Percentiles rank a stretch among this genome's conserved stretches.
Conservation (phyloP, 164 flowering plant species). For the Aristolochia californica region DNA sequence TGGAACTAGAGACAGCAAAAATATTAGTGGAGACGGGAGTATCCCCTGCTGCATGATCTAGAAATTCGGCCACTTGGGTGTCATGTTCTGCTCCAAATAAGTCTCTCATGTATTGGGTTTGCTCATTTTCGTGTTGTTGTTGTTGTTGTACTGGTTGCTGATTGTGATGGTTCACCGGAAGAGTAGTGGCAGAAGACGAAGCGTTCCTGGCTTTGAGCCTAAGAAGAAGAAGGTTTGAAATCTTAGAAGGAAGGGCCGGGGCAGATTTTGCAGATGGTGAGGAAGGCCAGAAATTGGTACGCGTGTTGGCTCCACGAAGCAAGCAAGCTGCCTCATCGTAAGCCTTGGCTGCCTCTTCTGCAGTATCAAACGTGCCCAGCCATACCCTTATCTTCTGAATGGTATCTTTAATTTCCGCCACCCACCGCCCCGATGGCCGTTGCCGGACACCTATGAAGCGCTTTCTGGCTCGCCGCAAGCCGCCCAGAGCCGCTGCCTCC, state of each 20-base stretch:
- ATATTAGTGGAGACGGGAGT: not conserved
- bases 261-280: slow-evolving; percentile 15
- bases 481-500: slow-evolving; percentile 14
- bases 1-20: not conserved
- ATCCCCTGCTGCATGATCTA: slow-evolving; percentile 5
- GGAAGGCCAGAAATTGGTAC: slow-evolving; percentile 40
- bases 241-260: slow-evolving; percentile 35
- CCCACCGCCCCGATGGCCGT: slow-evolving; percentile 45
- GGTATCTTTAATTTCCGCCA: slow-evolving; percentile 45
- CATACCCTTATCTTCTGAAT: slow-evolving; percentile 45
- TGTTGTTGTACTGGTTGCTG: slow-evolving; percentile 3
- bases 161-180: slow-evolving; percentile 6
- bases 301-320: slow-evolving; percentile 39
- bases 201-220: slow-evolving; percentile 31
- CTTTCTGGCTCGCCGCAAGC: slow-evolving; percentile 19
- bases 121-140: not conserved
- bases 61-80: slow-evolving; percentile 6
- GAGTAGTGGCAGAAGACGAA: not conserved
- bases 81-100: slow-evolving; percentile 3
- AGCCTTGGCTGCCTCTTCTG: slow-evolving; percentile 45
- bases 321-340: slow-evolving; percentile 45
- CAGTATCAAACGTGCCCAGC: slow-evolving; percentile 42
- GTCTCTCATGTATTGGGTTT: not conserved
- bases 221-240: slow-evolving; percentile 30
- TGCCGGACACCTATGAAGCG: slow-evolving; percentile 41